Conservation (phyloP, 2,329 filamentous ascomycete genomes). For the Fusarium coicis region DNA sequence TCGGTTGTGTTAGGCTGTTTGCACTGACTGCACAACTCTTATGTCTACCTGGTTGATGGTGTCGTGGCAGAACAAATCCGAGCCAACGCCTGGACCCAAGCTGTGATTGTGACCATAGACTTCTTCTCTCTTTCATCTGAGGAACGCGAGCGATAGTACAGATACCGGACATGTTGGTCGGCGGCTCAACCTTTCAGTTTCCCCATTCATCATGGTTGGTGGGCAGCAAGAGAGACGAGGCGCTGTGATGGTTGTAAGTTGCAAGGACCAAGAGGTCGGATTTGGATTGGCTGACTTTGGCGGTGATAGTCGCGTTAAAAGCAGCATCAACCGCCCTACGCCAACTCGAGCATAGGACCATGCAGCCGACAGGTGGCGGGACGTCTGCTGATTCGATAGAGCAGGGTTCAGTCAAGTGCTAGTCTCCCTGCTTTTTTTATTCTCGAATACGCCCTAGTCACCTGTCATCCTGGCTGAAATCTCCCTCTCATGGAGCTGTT, state of each 20-base stretch:
- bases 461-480: constrained; percentile 33
- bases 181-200: constrained; percentile 28
- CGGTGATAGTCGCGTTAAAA: constrained; percentile 42
- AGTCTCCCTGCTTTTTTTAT: constrained; percentile 41
- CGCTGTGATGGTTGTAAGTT: constrained; percentile 42
- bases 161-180: constrained; percentile 24
- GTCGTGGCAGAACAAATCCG: constrained; percentile 17
- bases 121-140: constrained; percentile 12
- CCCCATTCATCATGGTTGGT: constrained; percentile 21
- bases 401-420: constrained; percentile 18
- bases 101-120: constrained; percentile 24
- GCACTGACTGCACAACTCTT: constrained; percentile 4
- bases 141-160: constrained; percentile 5
- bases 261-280: constrained; percentile 23
- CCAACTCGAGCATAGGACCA: constrained; percentile 30
- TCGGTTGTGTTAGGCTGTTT: constrained; percentile 10
- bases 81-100: constrained; percentile 30
- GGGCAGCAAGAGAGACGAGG: constrained; percentile 22
- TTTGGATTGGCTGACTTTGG: constrained; percentile 37
- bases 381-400: constrained; percentile 33
- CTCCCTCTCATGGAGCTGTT: constrained; percentile 38
- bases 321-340: constrained; percentile 40
- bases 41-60: background rate
- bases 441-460: constrained; percentile 41
- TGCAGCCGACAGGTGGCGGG: constrained; percentile 20